Percentiles rank a stretch among this genome's conserved stretches.
Conservation (phyloP, 495 filamentous ascomycete species). For the Chaetomium fimeti region DNA sequence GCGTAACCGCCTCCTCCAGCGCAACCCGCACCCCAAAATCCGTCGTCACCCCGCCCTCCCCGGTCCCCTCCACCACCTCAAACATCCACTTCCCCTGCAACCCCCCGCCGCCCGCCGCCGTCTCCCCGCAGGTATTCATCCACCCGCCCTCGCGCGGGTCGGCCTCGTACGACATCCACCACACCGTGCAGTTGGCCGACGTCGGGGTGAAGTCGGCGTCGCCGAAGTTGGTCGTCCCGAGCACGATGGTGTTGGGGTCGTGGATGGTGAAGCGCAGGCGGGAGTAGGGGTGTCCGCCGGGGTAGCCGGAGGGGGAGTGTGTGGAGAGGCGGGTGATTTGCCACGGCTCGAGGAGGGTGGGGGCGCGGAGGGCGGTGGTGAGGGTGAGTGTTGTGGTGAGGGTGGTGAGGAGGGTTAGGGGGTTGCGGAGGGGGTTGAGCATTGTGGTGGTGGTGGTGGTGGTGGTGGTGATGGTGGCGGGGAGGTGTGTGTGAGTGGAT, state of each 20-base stretch:
- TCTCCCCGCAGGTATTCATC: background rate
- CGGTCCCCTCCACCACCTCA: background rate
- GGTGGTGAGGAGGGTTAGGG: background rate
- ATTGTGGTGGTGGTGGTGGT: background rate
- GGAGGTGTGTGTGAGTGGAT: background rate
- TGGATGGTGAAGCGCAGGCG: background rate
- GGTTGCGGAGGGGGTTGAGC: background rate
- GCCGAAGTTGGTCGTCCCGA: background rate
- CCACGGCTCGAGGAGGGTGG: background rate
- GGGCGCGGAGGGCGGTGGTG: background rate
- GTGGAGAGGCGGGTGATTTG: background rate
- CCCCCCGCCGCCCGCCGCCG: background rate
- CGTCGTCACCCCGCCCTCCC: background rate
- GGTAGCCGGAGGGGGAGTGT: conserved; percentile 5
- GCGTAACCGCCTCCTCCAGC: background rate
- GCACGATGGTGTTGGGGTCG: conserved; percentile 11
- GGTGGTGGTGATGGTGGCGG: background rate
- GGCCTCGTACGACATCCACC: background rate
- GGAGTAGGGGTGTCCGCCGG: conserved; percentile 1
- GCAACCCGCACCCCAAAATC: background rate
- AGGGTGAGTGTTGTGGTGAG: background rate
- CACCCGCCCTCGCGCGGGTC: background rate
- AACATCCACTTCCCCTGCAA: conserved; percentile 1
- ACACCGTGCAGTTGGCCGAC: conserved; percentile 2
- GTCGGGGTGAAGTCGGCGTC: background rate